Conservation (phyloP, 1,139 yeast species). For the Scheffersomyces lignicola region DNA sequence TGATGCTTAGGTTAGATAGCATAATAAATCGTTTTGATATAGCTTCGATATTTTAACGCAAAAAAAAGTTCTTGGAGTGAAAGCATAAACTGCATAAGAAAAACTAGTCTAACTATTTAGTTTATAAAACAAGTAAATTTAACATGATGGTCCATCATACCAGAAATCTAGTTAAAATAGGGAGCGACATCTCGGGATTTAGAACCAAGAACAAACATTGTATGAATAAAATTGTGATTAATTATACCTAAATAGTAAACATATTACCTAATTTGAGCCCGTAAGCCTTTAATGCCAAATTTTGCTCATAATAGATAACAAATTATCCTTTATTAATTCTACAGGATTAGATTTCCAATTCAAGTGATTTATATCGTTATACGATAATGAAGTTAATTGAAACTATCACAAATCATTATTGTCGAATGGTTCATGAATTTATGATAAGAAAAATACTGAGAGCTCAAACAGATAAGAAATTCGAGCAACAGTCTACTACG, state of each 20-base stretch:
- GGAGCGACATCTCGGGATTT: not conserved
- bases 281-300: not conserved
- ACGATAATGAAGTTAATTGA: slow-evolving; percentile 4
- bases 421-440: slow-evolving; percentile 2
- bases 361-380: slow-evolving; percentile 2
- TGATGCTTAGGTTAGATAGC: slow-evolving; percentile 1
- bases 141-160: not conserved
- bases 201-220: not conserved
- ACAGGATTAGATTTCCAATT: slow-evolving; percentile 1
- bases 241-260: not conserved
- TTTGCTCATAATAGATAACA: slow-evolving; percentile 3
- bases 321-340: slow-evolving; percentile 1
- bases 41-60: not conserved
- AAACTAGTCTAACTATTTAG: not conserved
- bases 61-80: not conserved
- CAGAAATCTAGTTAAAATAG: not conserved
- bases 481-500: not conserved
- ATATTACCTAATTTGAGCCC: not conserved
- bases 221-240: not conserved
- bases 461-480: slow-evolving; percentile 3
- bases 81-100: not conserved
- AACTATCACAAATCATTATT: slow-evolving; percentile 3
- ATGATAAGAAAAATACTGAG: slow-evolving; percentile 2
- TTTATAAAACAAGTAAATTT: not conserved
- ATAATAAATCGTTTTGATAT: no score